Evolutionary conservation across 2,329 filamentous ascomycete species (phyloP), one percentile per base, ranked within the genome.

Genomic region (Fusarium circinatum): DNA sequence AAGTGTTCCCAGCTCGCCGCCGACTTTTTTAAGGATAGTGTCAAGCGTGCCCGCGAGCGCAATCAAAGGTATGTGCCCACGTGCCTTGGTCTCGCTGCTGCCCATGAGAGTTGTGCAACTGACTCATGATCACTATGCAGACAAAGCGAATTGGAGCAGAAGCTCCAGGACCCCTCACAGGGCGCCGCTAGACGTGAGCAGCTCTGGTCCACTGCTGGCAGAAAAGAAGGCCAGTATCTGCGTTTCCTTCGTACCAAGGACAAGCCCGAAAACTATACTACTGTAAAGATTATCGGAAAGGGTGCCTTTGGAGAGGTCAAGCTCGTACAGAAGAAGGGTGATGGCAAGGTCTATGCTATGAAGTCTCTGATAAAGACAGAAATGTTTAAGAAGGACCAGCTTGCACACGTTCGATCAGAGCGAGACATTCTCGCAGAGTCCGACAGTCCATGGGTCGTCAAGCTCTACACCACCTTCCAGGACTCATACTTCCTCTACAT

Each of bases 381-480:
- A 84, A 99, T 99, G 96, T 98, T 98, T 87, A 98, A 98, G 86
- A 98, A 98, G 84, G 96, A 99, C 81, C 96, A 99, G 83, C 87
- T 99, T 70, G 96, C 96, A 24, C 96, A 99, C 85, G 96, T 99
- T 69, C 95, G 97, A 74, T 95, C 96, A 60, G 96, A 99, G 85
- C 92, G 96, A 88, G 96, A 99, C 82, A 98, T 99, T 77, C 87
- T 99, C 73, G 96, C 96, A 71, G 97, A 99, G 83, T 97, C 96
- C n/a, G 96, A 99, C 88, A 98, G 96, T 81, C 96, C 96, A 10
- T 99, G 96, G 96, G 94, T 99, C 22, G 96, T 99, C 78, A 99
- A 98, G 88, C 91, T 99, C 71, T 97, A 94, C 86, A 98, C 96
- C 18, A 98, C 96, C 2, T 99, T 99, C 87, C 96, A 99, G 84